Evolutionary conservation across 495 filamentous ascomycete genomes (phyloP), one percentile per base, ranked within the genome.

Genomic region (Corynascus novoguineensis): DNA sequence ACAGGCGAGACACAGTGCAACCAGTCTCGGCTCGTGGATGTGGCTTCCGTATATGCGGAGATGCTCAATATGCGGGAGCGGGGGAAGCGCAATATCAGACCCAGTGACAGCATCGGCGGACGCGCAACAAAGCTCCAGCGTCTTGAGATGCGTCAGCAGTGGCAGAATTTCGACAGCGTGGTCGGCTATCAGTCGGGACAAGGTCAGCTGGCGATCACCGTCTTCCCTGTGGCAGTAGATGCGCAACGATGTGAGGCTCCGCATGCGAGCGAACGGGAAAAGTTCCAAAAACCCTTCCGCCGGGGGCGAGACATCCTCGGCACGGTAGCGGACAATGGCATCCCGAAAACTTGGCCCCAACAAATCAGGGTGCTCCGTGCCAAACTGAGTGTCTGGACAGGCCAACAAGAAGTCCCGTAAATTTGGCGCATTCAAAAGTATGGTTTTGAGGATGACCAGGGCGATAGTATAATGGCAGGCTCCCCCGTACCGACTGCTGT

Each of bases 181-280:
- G 58, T 71, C 66, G 22, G 64, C 56, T 8, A 71, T 41, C 28
- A 69, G 25, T 28, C 61, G 66, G 4, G 67, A 58, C 14, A 66
- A 59, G 10, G 60, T 61, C 22, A 51, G 17, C 5, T 61, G 57
- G 35, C 68, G 66, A n/a, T 52, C 56, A 9, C 51, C 28, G 5
- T 65, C 61, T 42, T 71, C 66, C 19, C 68, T 25, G 45, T 71
- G 62, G 60, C 68, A 71, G 55, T 71, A 71, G 28, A 71, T 64
- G 52, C 68, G 68, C 24, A 71, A 35, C 10, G 62, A 64, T 1
- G 57, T 49, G 6, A 71, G 41, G 37, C 55, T 65, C 34, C 31
- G 49, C 40, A 62, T 42, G 7, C 24, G 19, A 10, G 63, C 42
- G n/a, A 67, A 52, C 2, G 60, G 60, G 12, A 65, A 53, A 47